phyloP scores from a whole-genome alignment of 1,284 basidiomycete species.

The Ceratobasidium sp. region DNA sequence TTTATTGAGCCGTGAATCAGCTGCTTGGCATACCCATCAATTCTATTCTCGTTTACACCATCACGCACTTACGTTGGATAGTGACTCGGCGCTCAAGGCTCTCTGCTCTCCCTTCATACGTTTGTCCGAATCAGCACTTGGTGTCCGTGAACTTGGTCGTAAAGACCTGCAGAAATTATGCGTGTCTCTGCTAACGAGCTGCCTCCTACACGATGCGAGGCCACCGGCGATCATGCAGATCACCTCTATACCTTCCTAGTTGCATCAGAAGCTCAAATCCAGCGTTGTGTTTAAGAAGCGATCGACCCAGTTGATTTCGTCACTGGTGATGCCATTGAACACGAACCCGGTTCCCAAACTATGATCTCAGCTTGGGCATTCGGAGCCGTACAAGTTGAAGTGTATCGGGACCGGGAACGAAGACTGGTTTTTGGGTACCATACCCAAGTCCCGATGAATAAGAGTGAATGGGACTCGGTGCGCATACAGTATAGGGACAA shows the following conservation, averaged over 20 bases:
- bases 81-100: too few species aligned
- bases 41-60: neutral
- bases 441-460: neutral
- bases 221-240: conserved; percentile 57
- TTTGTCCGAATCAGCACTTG: neutral
- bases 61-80: too few species aligned
- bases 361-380: conserved; percentile 73
- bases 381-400: conserved; percentile 70
- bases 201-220: conserved; percentile 51
- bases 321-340: conserved; percentile 56
- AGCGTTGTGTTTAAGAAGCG: conserved; percentile 66
- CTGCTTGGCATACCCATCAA: neutral
- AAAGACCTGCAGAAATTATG: neutral
- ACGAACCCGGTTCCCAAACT: conserved; percentile 66
- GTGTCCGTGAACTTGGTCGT: neutral
- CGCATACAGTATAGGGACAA: conserved; percentile 48
- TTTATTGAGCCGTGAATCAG: too few species aligned
- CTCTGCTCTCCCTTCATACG: too few species aligned
- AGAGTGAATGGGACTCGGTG: conserved; percentile 53
- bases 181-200: neutral
- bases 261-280: conserved; percentile 67
- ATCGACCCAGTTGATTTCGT: conserved; percentile 69
- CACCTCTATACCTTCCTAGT: conserved; percentile 68
- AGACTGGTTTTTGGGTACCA: conserved; percentile 50
- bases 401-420: too few species aligned